These are phyloP conservation scores for Scutellaria barbata DNA, from an alignment of 257 asterid species.

Conservation along the genomic window DNA sequence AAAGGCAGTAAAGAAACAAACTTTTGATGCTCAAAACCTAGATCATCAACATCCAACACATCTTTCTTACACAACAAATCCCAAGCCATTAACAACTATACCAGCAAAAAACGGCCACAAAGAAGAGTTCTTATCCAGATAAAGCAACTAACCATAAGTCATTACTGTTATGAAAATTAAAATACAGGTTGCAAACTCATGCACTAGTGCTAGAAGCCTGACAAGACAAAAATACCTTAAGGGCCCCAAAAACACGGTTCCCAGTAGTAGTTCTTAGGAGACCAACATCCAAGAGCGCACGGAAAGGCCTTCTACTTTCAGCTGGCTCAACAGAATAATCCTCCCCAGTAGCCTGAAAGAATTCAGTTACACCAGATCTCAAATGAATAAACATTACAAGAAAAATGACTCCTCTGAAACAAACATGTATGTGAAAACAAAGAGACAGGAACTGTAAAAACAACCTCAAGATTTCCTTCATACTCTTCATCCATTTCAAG, in stretches of 20 bases:
- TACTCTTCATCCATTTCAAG: slow-evolving; percentile 57
- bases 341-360: slow-evolving; percentile 62
- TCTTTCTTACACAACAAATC: not conserved
- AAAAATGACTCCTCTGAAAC: not conserved
- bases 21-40: not conserved
- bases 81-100: not conserved
- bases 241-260: slow-evolving; percentile 71
- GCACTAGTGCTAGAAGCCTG: not conserved
- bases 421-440: not conserved
- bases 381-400: not conserved
- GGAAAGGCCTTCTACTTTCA: slow-evolving; percentile 67
- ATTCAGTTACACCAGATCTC: not conserved
- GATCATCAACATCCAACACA: not conserved
- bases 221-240: slow-evolving; percentile 46
- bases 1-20: not conserved
- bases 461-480: slow-evolving; percentile 60
- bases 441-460: not conserved
- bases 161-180: not conserved
- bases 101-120: not conserved
- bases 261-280: slow-evolving; percentile 64
- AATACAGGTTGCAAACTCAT: not conserved
- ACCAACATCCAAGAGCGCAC: slow-evolving; percentile 70
- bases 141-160: not conserved
- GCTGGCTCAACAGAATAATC: slow-evolving; percentile 69
- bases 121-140: not conserved